Conservation (phyloP, 352 stramenopile genomes). For the Peronospora destructor region DNA sequence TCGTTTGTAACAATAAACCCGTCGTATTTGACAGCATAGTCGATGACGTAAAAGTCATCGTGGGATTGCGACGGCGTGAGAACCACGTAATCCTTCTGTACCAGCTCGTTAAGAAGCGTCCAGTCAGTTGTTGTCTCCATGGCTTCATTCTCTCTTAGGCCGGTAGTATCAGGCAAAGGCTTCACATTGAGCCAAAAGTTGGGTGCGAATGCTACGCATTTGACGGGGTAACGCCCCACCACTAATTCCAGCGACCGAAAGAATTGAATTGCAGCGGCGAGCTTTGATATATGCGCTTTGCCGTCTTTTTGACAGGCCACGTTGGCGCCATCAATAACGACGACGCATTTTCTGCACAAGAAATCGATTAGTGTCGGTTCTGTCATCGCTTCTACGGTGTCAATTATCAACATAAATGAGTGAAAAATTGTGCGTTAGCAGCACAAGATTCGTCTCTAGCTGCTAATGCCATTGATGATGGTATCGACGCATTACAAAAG, state of each 20-base stretch:
- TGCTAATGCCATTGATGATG: neutral
- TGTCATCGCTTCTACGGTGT: neutral
- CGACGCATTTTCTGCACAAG: slow-evolving; percentile 32
- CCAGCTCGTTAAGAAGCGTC: slow-evolving; percentile 41
- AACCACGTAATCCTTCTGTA: slow-evolving; percentile 59
- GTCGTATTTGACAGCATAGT: slow-evolving; percentile 84
- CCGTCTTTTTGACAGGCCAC: slow-evolving; percentile 63
- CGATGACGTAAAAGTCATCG: slow-evolving; percentile 89
- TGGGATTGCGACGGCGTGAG: slow-evolving; percentile 80
- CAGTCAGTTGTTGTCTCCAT: slow-evolving; percentile 50
- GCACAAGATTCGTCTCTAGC: neutral
- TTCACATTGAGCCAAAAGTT: slow-evolving; percentile 82
- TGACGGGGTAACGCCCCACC: slow-evolving; percentile 30
- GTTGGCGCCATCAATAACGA: slow-evolving; percentile 76
- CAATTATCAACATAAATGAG: slow-evolving; percentile 2
- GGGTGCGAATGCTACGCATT: slow-evolving; percentile 70
- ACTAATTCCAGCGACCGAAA: slow-evolving; percentile 38
- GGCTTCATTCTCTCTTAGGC: slow-evolving; percentile 28
- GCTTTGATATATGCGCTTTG: slow-evolving; percentile 40
- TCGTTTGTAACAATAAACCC: slow-evolving; percentile 89
- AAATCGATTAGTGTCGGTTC: neutral
- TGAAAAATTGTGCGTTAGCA: neutral
- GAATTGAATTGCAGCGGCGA: slow-evolving; percentile 58
- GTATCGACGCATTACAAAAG: neutral
- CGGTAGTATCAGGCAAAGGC: slow-evolving; percentile 16